phyloP scores from a whole-genome alignment of 805 yeast species.

The Debaryomyces hansenii region DNA sequence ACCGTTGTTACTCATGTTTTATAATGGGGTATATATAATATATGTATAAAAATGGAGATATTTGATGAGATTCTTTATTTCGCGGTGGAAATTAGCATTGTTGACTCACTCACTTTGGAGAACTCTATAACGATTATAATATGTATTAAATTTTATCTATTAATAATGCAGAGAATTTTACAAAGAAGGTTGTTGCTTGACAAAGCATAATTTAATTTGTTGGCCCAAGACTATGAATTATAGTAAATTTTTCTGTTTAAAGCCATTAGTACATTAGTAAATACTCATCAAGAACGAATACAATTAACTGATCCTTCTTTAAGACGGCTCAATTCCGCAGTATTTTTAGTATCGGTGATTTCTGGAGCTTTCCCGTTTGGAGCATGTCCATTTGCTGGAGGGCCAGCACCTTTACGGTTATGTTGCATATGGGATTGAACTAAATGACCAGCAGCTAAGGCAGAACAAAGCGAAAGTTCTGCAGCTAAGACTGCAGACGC shows the following conservation, averaged over 20 bases:
- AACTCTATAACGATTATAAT: neutral
- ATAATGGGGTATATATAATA: neutral
- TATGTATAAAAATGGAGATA: no score
- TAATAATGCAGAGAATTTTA: neutral
- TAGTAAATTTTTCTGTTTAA: neutral
- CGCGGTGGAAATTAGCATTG: no score
- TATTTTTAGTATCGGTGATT: constrained; percentile 14
- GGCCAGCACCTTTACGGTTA: constrained; percentile 66
- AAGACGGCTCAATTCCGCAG: constrained; percentile 42
- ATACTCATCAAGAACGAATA: constrained; percentile 51
- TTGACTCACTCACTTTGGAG: no score
- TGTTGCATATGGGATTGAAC: constrained; percentile 97
- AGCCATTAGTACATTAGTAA: neutral
- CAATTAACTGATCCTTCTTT: constrained; percentile 76
- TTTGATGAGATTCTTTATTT: no score
- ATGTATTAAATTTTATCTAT: neutral
- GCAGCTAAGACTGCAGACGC: constrained; percentile 97
- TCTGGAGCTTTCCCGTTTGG: neutral
- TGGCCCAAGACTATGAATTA: neutral
- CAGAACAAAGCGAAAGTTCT: constrained; percentile 90
- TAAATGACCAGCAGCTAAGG: constrained; percentile 97
- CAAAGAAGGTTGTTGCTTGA: neutral
- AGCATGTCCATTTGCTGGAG: neutral
- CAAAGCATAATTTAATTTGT: neutral
- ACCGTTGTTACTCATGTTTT: constrained; percentile 3